Evolutionary conservation across 2,329 filamentous ascomycete genomes (phyloP).

Genomic region (Ustulina deusta): DNA sequence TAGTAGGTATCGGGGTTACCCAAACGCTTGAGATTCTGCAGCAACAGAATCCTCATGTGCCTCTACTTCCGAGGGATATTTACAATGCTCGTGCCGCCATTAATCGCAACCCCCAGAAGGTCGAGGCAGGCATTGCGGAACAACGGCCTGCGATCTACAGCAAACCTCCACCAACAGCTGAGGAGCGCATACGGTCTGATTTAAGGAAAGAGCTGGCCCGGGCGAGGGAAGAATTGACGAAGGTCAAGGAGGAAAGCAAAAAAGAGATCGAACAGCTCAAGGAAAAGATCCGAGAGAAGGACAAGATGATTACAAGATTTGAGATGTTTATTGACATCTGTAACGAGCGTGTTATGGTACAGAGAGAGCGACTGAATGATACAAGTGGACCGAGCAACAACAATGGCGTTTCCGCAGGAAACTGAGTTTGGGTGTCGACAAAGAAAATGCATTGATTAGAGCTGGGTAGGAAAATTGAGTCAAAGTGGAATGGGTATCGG

Average conservation of each 20-base stretch:
- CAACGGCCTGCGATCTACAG: conserved; percentile 74
- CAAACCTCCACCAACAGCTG: conserved; percentile 71
- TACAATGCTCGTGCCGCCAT: conserved; percentile 76
- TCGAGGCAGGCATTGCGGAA: conserved; percentile 69
- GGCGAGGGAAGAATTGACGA: conserved; percentile 66
- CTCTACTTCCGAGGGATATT: conserved; percentile 72
- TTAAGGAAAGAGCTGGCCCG: conserved; percentile 71
- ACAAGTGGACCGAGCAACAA: conserved; percentile 46
- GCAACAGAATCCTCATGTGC: conserved; percentile 71
- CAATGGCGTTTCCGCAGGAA: conserved; percentile 43
- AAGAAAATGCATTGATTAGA: conserved; percentile 30
- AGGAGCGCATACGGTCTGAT: conserved; percentile 73
- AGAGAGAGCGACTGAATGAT: conserved; percentile 64
- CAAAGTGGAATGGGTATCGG: conserved; percentile 18
- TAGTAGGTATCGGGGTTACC: conserved; percentile 70
- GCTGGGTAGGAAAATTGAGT: conserved; percentile 36
- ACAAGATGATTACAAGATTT: conserved; percentile 71
- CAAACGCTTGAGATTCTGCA: conserved; percentile 76
- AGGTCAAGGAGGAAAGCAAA: conserved; percentile 66
- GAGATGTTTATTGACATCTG: conserved; percentile 79
- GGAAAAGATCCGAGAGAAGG: conserved; percentile 71
- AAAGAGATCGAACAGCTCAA: conserved; percentile 71
- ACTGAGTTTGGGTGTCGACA: conserved; percentile 19
- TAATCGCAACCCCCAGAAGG: conserved; percentile 72
- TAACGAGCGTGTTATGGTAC: conserved; percentile 74